Base-by-base conservation (phyloP, 1,139 yeast genomes). In the Pichia sp. region DNA sequence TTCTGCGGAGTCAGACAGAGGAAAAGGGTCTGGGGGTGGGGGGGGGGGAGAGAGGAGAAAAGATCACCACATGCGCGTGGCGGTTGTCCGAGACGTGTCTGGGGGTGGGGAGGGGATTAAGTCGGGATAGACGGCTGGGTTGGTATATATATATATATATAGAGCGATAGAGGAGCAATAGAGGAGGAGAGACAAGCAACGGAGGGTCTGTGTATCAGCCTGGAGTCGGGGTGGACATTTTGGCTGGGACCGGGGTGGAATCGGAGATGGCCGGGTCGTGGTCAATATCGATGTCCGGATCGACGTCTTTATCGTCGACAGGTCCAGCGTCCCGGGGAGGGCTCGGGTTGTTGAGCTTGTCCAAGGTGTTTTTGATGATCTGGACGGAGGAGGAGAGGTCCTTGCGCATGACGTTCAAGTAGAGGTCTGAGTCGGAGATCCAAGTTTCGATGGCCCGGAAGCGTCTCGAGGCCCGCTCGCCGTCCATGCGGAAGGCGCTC, bases 401-500 rank as follows among this genome's bases (percentile, higher is more conserved):
- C 20, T 53, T 55, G 31, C 60, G 50, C 46, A 54, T 45, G 7
- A 42, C 40, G n/a, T 57, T 57, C 7, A 61, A 20, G 31, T 58
- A 58, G 4, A 47, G 48, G 30, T 61, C 61, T 12, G 63, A 51
- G 27, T 58, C 56, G 4, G 51, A 38, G 1, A 61, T 53, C 66
- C 66, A 64, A 2, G 51, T 33, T 42, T 61, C 63, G 14, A 59
- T 46, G 2, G 44, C 34, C 10, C 57, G 50, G 16, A 64, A 50
- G 20, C 63, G 51, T 3, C 34, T 49, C 3, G 59, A 48, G 7
- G 65, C 60, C 16, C 62, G 54, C 17, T 54, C 57, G 14, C 60
- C 61, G 41, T 64, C 67, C 27, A 60, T 46, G 41, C 61, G 53
- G 46, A 59, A 57, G 1, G 63, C 67, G 1, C 65, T 54, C 43